A percentile compares a stretch with the other conserved stretches of the same genome.
phyloP scores from a whole-genome alignment of 2,329 filamentous ascomycete species.

The Epichloe baconii region DNA sequence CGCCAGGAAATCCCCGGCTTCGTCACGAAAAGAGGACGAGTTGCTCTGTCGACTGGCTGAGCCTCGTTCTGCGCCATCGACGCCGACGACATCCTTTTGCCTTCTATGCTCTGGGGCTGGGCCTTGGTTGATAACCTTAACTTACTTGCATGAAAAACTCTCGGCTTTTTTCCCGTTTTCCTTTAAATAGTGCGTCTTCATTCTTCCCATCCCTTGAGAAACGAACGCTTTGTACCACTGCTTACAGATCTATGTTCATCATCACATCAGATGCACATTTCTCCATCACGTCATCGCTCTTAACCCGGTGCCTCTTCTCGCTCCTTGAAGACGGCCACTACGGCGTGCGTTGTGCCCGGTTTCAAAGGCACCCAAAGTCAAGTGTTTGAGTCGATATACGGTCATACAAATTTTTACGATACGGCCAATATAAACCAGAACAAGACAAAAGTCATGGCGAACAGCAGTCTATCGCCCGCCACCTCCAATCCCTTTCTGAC shows the following conservation, averaged over 20 bases:
- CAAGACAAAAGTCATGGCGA: neutral
- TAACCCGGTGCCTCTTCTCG: neutral
- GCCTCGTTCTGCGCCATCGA: neutral
- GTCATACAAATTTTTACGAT: no score
- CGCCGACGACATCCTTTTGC: neutral
- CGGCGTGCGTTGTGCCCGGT: no score
- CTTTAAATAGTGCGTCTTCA: neutral
- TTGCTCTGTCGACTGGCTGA: neutral
- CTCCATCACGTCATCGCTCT: neutral
- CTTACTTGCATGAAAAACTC: neutral
- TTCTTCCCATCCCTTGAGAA: neutral
- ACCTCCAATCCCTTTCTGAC: constrained; percentile 15
- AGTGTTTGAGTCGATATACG: no score
- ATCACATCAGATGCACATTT: neutral
- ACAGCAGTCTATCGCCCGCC: constrained; percentile 1
- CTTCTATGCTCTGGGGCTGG: neutral
- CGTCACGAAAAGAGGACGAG: neutral
- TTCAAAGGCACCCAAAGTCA: no score
- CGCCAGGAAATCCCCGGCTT: neutral
- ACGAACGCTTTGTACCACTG: neutral
- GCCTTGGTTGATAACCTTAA: neutral
- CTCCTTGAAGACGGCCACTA: no score
- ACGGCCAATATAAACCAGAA: no score
- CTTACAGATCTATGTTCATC: neutral
- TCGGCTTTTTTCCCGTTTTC: neutral